phyloP scores from a whole-genome alignment of 306 rosid species.

The Fragaria nilgerrensis region DNA sequence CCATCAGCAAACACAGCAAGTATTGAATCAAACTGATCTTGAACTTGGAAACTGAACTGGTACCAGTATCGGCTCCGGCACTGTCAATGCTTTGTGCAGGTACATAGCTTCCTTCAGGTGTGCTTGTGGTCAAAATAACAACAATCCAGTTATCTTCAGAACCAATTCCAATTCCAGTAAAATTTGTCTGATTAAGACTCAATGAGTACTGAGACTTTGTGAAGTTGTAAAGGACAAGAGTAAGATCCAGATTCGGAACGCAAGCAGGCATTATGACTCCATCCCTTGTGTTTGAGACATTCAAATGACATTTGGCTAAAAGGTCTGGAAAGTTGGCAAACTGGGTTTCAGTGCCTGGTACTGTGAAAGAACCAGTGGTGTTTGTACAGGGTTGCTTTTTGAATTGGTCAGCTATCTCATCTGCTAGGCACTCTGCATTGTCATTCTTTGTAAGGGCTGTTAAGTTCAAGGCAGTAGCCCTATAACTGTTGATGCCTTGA shows the following conservation, averaged over 20 bases:
- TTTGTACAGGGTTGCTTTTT: conserved; percentile 79
- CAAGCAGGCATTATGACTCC: conserved; percentile 79
- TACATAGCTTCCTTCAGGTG: conserved; percentile 68
- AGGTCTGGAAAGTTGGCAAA: conserved; percentile 66
- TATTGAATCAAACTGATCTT: conserved; percentile 38
- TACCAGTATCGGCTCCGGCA: conserved; percentile 14
- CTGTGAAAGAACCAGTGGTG: conserved; percentile 85
- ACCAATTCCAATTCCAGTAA: conserved; percentile 70
- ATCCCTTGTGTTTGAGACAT: conserved; percentile 72
- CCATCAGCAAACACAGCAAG: conserved; percentile 43
- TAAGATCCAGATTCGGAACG: conserved; percentile 56
- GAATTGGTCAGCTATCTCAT: conserved; percentile 72
- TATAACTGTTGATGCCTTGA: conserved; percentile 64
- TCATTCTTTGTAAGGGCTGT: conserved; percentile 47
- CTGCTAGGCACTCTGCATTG: conserved; percentile 82
- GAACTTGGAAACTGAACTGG: conserved; percentile 41
- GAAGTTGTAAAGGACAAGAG: conserved; percentile 71
- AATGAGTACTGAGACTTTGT: conserved; percentile 70
- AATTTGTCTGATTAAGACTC: conserved; percentile 67
- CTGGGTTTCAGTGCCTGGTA: conserved; percentile 84
- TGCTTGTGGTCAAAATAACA: conserved; percentile 65
- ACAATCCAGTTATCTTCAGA: conserved; percentile 78
- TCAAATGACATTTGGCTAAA: conserved; percentile 61
- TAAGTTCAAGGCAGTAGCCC: conserved; percentile 53
- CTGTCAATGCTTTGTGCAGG: conserved; percentile 23